Base-by-base conservation (phyloP, 2,329 filamentous ascomycete species). In the Trichoderma asperellum region DNA sequence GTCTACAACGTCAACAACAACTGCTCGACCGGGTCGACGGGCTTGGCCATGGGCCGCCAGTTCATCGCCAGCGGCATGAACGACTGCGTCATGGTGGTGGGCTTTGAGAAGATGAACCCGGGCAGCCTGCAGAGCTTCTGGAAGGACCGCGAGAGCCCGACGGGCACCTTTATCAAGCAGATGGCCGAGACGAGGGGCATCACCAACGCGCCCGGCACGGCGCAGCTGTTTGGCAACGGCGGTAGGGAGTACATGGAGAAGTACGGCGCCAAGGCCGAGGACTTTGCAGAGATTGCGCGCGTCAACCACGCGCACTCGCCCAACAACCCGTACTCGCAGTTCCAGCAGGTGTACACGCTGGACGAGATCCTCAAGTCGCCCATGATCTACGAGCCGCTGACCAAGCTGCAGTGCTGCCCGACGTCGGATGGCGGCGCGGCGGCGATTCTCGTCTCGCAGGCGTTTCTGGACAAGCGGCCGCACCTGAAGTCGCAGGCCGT, bases 1-100 rank as follows among this genome's bases (percentile, higher is more conserved):
- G 93, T 98, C 79, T 94, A 96, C 86, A 98, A 98, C 77, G 93
- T 97, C 77, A 98, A 97, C 87, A 98, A 98, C 86, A 97, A 97
- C 85, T 98, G 95, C 86, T 93, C 92, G 4, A 98, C 95, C 0
- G 96, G 95, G n/a, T 94, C 91, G 5, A 97, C 95, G 0, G 96
- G 95, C 10, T 83, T 98, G 69, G 90, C 90, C 77, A 91, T 98
- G 87, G 96, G 87, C 2, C 86, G 94, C 40, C 93, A 90, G 65
- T 86, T 96, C 79, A 90, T 97, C 75, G 86, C 89, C 7, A 87
- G 92, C 74, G 94, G 94, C 40, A 92, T 88, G 16, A 92, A 93
- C 1, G 92, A 97, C 80, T 97, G 93, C 78, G 89, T 97, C 24
- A 83, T 98, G 71, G 94, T 98, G 0, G 89, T 98, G 24, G 96